phyloP scores from a whole-genome alignment of 2,329 filamentous ascomycete genomes.

The Alternaria sp. region DNA sequence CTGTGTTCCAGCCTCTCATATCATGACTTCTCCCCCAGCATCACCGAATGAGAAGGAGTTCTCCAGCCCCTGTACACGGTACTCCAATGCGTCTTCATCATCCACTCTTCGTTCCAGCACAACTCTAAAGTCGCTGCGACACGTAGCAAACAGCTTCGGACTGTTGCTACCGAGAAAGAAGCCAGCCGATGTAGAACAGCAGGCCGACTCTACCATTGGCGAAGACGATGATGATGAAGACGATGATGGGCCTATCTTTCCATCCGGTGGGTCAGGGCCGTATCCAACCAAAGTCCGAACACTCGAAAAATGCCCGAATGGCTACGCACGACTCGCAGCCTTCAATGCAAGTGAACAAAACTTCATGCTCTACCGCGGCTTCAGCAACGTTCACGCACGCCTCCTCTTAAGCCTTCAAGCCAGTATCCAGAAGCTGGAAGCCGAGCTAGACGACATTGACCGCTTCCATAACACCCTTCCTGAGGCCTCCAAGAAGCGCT shows the following conservation, averaged over 20 bases:
- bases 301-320: constrained; percentile 36
- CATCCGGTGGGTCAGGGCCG: not conserved
- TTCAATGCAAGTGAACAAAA: constrained; percentile 43
- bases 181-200: not conserved
- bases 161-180: not conserved
- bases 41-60: not conserved
- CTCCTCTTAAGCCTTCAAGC: constrained; percentile 34
- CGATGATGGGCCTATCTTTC: not conserved
- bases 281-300: not conserved
- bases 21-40: not conserved
- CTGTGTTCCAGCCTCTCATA: not conserved
- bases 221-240: not conserved
- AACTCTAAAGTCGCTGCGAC: not conserved
- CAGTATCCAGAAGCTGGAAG: not conserved
- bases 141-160: not conserved
- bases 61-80: not conserved
- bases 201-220: not conserved
- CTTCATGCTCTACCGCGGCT: constrained; percentile 44
- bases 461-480: not conserved
- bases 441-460: not conserved
- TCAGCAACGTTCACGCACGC: constrained; percentile 41
- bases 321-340: constrained; percentile 39
- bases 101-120: not conserved
- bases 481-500: not conserved
- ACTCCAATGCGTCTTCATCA: not conserved